Percentiles rank a stretch among this genome's conserved stretches.
Conservation (phyloP, 768 basidiomycete genomes). For the Collybia sp. region DNA sequence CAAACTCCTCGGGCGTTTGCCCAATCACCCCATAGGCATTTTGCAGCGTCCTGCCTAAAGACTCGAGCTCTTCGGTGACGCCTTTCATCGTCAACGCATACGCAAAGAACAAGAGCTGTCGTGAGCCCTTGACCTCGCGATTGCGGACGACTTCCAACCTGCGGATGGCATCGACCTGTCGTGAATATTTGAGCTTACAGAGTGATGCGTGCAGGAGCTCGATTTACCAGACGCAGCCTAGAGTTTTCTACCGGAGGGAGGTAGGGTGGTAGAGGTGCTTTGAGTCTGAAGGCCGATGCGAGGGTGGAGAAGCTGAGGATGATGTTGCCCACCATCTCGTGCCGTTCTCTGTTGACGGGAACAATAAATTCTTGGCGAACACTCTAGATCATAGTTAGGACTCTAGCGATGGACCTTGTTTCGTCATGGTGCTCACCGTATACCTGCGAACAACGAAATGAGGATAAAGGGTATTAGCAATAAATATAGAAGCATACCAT, state of each 20-base stretch:
- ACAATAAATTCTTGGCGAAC: slow-evolving; percentile 85
- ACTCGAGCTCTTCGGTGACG: slow-evolving; percentile 85
- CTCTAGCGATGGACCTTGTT: slow-evolving; percentile 1
- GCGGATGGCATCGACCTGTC: slow-evolving; percentile 77
- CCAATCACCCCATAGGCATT: slow-evolving; percentile 92
- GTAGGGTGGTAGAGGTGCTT: slow-evolving; percentile 93
- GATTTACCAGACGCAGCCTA: slow-evolving; percentile 66
- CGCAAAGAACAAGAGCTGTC: slow-evolving; percentile 89
- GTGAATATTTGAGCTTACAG: background rate
- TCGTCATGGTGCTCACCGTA: slow-evolving; percentile 45
- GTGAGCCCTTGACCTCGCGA: slow-evolving; percentile 74
- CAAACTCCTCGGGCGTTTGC: slow-evolving; percentile 76
- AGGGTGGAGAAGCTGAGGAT: slow-evolving; percentile 84
- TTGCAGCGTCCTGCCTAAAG: slow-evolving; percentile 76
- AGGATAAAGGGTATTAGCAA: no score
- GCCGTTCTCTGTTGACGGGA: slow-evolving; percentile 84
- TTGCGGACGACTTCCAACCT: slow-evolving; percentile 84
- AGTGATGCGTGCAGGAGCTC: background rate
- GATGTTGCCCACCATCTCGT: slow-evolving; percentile 94
- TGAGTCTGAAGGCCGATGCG: slow-evolving; percentile 75
- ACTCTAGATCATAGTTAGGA: slow-evolving; percentile 37
- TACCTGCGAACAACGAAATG: slow-evolving; percentile 40
- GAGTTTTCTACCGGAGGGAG: slow-evolving; percentile 90
- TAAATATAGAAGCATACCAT: slow-evolving; percentile 50
- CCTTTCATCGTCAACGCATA: slow-evolving; percentile 95